These are phyloP conservation scores for Borealophlyctis nickersoniae DNA, from an alignment of 192 early-diverging fungal species.

Conservation along the genomic window DNA sequence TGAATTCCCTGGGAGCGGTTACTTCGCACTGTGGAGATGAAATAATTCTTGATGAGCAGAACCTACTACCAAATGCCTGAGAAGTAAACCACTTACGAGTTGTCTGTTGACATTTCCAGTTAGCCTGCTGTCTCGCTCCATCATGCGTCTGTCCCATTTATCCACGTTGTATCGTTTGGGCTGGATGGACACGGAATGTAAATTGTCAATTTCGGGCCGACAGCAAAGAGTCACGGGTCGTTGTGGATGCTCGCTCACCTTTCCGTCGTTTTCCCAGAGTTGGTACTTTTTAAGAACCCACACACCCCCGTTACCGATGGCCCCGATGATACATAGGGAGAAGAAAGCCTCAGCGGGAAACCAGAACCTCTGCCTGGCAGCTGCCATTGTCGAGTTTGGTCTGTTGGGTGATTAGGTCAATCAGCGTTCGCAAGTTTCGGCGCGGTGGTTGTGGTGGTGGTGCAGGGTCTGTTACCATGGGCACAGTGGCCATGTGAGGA, in stretches of 20 bases:
- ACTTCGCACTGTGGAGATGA: constrained; percentile 30
- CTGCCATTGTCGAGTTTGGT: no score
- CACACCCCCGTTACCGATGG: no score
- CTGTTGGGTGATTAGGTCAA: no score
- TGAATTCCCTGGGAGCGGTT: constrained; percentile 40
- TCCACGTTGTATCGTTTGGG: constrained; percentile 52
- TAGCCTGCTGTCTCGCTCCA: constrained; percentile 54
- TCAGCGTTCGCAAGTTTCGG: no score
- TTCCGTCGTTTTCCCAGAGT: constrained; percentile 1
- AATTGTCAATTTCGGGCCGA: background rate
- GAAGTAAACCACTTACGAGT: constrained; percentile 23
- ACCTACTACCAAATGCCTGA: background rate
- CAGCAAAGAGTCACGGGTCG: background rate
- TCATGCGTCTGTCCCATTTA: constrained; percentile 57
- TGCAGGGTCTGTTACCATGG: no score
- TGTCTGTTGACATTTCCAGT: constrained; percentile 60
- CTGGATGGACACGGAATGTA: constrained; percentile 17
- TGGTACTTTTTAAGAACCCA: no score
- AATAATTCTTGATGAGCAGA: background rate
- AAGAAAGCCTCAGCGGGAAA: no score
- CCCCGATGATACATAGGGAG: no score
- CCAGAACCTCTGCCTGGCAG: no score
- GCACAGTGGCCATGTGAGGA: no score
- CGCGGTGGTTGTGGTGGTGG: no score
- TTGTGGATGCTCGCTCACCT: background rate